Evolutionary conservation across 768 basidiomycete genomes (phyloP).

Genomic region (Lactifluus pinguis): DNA sequence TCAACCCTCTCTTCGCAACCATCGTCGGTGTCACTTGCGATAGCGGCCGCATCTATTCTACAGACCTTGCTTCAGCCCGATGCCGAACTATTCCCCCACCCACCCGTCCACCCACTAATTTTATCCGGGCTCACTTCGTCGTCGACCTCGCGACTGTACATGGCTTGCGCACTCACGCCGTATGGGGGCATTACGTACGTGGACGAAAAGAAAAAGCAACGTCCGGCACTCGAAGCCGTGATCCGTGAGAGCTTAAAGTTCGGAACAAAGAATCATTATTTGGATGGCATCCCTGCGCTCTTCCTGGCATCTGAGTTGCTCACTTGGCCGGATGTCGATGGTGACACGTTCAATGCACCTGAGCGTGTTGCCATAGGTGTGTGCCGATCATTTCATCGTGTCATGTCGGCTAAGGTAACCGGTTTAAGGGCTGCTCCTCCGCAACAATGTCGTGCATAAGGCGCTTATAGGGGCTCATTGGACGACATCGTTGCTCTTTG

Average conservation of each 20-base stretch:
- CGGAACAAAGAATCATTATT: constrained; percentile 65
- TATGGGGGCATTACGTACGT: constrained; percentile 49
- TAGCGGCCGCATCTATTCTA: constrained; percentile 54
- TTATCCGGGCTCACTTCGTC: constrained; percentile 29
- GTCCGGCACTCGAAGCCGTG: constrained; percentile 54
- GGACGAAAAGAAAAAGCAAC: constrained; percentile 55
- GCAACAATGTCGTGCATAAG: constrained; percentile 60
- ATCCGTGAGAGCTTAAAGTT: constrained; percentile 82
- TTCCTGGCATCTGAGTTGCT: constrained; percentile 47
- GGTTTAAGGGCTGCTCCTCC: constrained; percentile 51
- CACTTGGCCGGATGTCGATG: constrained; percentile 26
- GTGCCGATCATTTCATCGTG: constrained; percentile 15
- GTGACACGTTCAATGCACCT: constrained; percentile 30
- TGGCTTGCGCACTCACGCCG: constrained; percentile 71
- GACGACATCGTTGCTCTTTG: constrained; percentile 65
- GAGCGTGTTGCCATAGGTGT: constrained; percentile 54
- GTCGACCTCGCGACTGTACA: constrained; percentile 56
- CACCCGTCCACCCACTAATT: constrained; percentile 42
- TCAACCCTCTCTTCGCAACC: constrained; percentile 38
- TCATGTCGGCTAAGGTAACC: background rate
- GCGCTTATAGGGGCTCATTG: constrained; percentile 53
- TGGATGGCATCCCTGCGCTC: constrained; percentile 64
- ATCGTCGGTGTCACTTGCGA: constrained; percentile 32
- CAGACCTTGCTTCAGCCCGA: constrained; percentile 35
- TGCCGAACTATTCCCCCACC: constrained; percentile 25